Conservation (phyloP, 1,284 basidiomycete genomes). For the Trichosporon sp. region DNA sequence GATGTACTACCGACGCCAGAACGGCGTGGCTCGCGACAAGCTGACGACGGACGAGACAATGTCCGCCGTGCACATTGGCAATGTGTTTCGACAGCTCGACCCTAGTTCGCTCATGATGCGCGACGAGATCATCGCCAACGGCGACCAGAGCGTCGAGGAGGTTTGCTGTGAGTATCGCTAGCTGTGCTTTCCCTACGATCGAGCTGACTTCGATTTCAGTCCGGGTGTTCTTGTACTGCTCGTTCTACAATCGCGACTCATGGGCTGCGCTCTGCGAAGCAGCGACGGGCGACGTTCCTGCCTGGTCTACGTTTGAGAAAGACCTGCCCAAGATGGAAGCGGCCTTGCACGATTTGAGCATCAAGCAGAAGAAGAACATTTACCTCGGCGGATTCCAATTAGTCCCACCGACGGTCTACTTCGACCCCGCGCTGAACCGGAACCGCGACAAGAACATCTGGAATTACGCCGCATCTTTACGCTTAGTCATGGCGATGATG, state of each 20-base stretch:
- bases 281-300: slow-evolving; percentile 17
- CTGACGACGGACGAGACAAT: slow-evolving; percentile 23
- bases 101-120: slow-evolving; percentile 10
- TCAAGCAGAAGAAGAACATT: slow-evolving; percentile 18
- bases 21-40: slow-evolving; percentile 21
- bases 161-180: slow-evolving; percentile 27
- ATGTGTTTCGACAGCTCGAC: slow-evolving; percentile 32
- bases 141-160: slow-evolving; percentile 27
- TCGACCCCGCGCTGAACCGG: slow-evolving; percentile 10
- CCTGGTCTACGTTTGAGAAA: slow-evolving; percentile 17
- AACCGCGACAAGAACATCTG: slow-evolving; percentile 10
- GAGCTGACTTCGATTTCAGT: slow-evolving; percentile 22
- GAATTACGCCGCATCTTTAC: slow-evolving; percentile 27
- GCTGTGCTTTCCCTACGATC: background rate
- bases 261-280: slow-evolving; percentile 21
- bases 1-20: slow-evolving; percentile 23
- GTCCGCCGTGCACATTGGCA: slow-evolving; percentile 22
- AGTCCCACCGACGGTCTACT: slow-evolving; percentile 35
- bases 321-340: slow-evolving; percentile 23
- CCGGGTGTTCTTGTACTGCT: slow-evolving; percentile 29
- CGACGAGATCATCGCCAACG: slow-evolving; percentile 18
- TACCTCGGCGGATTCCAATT: slow-evolving; percentile 30
- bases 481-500: slow-evolving; percentile 29
- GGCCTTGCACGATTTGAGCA: slow-evolving; percentile 18
- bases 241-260: slow-evolving; percentile 26